Percentiles rank a stretch among this genome's conserved stretches.
These are phyloP conservation scores for Penicillium sp. DNA, from an alignment of 2,329 filamentous ascomycete species.

Conservation along the genomic window DNA sequence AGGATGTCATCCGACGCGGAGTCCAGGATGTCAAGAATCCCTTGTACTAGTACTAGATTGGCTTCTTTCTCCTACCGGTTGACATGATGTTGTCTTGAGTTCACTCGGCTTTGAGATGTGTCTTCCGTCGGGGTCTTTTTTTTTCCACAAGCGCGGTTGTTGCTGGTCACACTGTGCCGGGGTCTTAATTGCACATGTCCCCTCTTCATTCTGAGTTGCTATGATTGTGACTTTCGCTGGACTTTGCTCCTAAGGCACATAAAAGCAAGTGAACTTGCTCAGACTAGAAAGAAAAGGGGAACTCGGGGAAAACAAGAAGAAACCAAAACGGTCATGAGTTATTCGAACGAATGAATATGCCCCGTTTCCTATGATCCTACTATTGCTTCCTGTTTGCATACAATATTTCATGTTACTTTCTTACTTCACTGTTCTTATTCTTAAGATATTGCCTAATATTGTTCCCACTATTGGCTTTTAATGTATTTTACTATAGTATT, in stretches of 20 bases:
- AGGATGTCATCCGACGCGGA: slow-evolving; percentile 70
- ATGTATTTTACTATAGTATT: too few species aligned
- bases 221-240: slow-evolving; percentile 16
- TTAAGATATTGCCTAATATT: slow-evolving; percentile 20
- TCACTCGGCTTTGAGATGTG: slow-evolving; percentile 14
- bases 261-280: slow-evolving; percentile 3
- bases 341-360: slow-evolving; percentile 30
- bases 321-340: slow-evolving; percentile 21
- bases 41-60: slow-evolving; percentile 63
- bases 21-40: slow-evolving; percentile 72
- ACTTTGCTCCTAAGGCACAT: slow-evolving; percentile 6
- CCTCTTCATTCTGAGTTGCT: slow-evolving; percentile 7
- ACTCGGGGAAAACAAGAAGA: slow-evolving; percentile 13
- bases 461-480: too few species aligned
- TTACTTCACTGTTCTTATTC: slow-evolving; percentile 17
- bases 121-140: slow-evolving; percentile 4
- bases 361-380: slow-evolving; percentile 17
- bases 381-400: slow-evolving; percentile 13
- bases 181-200: slow-evolving; percentile 12
- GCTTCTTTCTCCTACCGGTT: slow-evolving; percentile 5
- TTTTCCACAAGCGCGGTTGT: slow-evolving; percentile 26
- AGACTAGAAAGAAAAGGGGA: slow-evolving; percentile 4
- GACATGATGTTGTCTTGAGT: slow-evolving; percentile 16
- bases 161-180: slow-evolving; percentile 37
- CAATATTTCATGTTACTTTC: slow-evolving; percentile 13